These are phyloP conservation scores for Panicum miliaceum DNA, from an alignment of 176 grass and related monocot genomes.

Conservation along the genomic window DNA sequence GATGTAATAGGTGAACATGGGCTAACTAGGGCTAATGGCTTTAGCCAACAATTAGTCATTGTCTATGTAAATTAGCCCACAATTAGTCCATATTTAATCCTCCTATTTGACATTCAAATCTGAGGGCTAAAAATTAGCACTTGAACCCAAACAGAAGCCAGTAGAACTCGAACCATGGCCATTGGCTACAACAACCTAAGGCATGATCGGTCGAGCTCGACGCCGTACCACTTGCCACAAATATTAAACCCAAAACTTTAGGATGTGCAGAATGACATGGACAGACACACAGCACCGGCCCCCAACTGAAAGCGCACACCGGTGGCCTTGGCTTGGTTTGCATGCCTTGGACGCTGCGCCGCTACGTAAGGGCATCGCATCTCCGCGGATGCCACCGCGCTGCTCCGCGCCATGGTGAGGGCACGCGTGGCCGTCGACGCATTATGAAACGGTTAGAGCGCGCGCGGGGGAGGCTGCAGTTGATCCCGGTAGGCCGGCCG, in stretches of 20 bases:
- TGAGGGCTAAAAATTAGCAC: no score
- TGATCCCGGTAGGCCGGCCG: background rate
- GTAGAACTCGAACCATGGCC: background rate
- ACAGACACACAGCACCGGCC: background rate
- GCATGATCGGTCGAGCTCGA: background rate
- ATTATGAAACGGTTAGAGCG: background rate
- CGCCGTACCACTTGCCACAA: background rate
- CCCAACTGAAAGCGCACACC: background rate
- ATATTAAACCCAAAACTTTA: background rate
- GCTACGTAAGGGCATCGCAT: no score
- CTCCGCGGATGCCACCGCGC: background rate
- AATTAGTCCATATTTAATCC: no score
- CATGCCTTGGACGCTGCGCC: background rate
- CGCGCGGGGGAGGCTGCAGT: slow-evolving; percentile 3
- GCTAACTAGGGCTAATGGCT: no score
- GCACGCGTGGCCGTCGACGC: background rate
- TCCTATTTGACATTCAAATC: no score
- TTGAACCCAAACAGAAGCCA: no score
- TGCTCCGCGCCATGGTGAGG: background rate
- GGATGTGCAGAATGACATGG: background rate
- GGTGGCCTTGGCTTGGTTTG: background rate
- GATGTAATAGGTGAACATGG: no score
- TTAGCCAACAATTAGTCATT: no score
- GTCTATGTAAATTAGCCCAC: no score
- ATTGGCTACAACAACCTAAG: background rate